These are phyloP conservation scores for Nicotiana noctiflora DNA, from an alignment of 257 asterid species.

Conservation along the genomic window DNA sequence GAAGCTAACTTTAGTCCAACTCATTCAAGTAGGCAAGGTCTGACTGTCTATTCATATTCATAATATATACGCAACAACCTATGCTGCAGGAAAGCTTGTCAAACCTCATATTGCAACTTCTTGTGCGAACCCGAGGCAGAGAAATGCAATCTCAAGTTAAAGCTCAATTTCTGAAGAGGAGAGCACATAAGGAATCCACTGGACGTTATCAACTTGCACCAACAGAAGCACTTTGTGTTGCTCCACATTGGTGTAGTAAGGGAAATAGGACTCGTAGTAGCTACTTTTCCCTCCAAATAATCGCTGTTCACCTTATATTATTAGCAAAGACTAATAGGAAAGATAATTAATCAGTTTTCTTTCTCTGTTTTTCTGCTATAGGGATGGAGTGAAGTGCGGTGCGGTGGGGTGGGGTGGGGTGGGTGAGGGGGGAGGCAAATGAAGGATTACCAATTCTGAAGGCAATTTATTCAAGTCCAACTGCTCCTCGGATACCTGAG, in stretches of 20 bases:
- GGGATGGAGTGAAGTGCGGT: background rate
- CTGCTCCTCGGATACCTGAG: conserved; percentile 19
- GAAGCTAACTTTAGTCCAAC: background rate
- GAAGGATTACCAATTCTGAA: conserved; percentile 16
- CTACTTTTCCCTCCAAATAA: background rate
- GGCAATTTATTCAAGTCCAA: conserved; percentile 17
- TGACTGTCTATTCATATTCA: background rate
- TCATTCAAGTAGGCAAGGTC: background rate
- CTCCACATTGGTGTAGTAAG: conserved; percentile 9
- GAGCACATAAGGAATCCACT: conserved; percentile 4
- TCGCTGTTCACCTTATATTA: conserved; percentile 2
- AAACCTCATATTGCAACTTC: conserved; percentile 11
- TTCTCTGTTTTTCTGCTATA: background rate
- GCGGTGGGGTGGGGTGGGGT: background rate
- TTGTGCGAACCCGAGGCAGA: conserved; percentile 6
- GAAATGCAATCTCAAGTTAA: conserved; percentile 7
- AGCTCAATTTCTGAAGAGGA: conserved; percentile 11
- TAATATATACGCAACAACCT: background rate
- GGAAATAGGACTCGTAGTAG: background rate
- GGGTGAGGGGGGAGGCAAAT: background rate
- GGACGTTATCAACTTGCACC: conserved; percentile 11
- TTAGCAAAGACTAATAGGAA: background rate
- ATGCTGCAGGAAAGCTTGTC: conserved; percentile 9
- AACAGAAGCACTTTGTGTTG: conserved; percentile 12
- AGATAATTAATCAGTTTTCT: background rate